Conservation (phyloP, 2,329 filamentous ascomycete genomes). For the Fusarium aywerte region DNA sequence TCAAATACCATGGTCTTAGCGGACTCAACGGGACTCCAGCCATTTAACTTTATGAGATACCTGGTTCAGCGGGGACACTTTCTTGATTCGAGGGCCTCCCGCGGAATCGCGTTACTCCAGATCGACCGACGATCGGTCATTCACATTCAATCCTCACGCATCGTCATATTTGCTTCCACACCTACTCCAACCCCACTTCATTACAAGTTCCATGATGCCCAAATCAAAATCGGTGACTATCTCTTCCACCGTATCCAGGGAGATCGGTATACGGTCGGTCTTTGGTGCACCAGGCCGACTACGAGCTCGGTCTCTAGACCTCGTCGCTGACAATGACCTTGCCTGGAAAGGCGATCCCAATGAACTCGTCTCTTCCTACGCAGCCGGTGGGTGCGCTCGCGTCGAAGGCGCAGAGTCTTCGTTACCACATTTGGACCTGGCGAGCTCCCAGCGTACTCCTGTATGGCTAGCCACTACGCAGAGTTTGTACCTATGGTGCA, state of each 20-base stretch:
- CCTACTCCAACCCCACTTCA: no score
- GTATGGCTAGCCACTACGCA: conserved; percentile 3
- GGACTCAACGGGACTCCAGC: no score
- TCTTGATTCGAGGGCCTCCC: no score
- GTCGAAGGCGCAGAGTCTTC: not conserved
- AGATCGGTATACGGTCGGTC: not conserved
- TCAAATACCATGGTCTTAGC: no score
- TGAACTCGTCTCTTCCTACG: not conserved
- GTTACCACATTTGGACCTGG: not conserved
- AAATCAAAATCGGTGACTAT: conserved; percentile 3
- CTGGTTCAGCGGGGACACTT: no score
- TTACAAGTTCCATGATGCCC: not conserved
- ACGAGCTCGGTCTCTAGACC: not conserved
- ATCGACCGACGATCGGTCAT: no score
- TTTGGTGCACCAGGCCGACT: conserved; percentile 3
- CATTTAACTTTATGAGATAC: no score
- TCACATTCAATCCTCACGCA: no score
- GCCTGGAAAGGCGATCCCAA: conserved; percentile 4
- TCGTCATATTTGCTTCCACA: no score
- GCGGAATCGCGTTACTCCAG: no score
- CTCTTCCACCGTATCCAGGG: conserved; percentile 5
- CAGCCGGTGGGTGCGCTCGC: not conserved
- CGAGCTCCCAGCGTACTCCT: not conserved
- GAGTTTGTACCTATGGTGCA: conserved; percentile 1
- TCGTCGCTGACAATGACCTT: not conserved